These are phyloP conservation scores for Xylaria palmicola DNA, from an alignment of 495 filamentous ascomycete genomes.

Conservation along the genomic window DNA sequence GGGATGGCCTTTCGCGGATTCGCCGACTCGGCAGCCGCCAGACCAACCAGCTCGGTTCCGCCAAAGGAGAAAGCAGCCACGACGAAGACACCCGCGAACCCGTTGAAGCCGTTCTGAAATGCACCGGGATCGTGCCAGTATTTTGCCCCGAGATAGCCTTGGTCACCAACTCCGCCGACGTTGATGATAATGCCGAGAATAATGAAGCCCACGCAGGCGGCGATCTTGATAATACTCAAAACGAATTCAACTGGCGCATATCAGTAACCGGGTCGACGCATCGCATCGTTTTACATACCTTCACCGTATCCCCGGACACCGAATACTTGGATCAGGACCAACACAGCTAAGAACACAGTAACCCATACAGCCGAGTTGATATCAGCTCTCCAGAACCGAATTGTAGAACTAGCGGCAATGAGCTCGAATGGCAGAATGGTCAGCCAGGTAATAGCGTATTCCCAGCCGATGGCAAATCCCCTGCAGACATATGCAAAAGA, in stretches of 20 bases:
- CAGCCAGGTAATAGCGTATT: constrained; percentile 63
- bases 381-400: constrained; percentile 37
- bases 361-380: constrained; percentile 57
- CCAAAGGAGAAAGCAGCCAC: constrained; percentile 66
- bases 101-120: constrained; percentile 68
- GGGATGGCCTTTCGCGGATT: constrained; percentile 78
- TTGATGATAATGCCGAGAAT: constrained; percentile 53
- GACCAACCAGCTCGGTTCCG: constrained; percentile 70
- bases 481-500: constrained; percentile 14
- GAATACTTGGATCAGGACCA: constrained; percentile 62
- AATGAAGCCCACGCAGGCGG: constrained; percentile 46
- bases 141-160: constrained; percentile 61
- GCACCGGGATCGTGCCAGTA: constrained; percentile 60
- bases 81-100: constrained; percentile 65
- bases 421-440: constrained; percentile 52
- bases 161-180: constrained; percentile 58
- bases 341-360: constrained; percentile 50
- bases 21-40: constrained; percentile 76
- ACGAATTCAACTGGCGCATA: constrained; percentile 41
- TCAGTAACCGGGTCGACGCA: constrained; percentile 32
- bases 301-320: constrained; percentile 59
- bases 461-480: constrained; percentile 79
- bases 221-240: constrained; percentile 41
- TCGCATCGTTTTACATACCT: constrained; percentile 29
- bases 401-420: constrained; percentile 49